Evolutionary conservation across 1,284 basidiomycete genomes (phyloP).

Genomic region (Gomphus sp.): DNA sequence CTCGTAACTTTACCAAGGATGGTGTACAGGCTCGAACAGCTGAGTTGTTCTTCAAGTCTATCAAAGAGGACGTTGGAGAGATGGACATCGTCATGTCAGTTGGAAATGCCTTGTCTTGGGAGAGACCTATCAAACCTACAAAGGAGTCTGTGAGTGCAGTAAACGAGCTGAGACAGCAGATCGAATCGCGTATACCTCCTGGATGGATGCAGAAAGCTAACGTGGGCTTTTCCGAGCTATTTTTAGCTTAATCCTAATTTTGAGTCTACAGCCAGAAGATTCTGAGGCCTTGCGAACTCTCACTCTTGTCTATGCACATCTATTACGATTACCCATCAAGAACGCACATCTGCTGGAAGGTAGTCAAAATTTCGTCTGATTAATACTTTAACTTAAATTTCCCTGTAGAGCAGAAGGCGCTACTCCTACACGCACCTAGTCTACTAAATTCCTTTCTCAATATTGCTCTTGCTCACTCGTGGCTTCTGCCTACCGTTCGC

Average conservation of each 20-base stretch:
- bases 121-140: constrained; percentile 22
- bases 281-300: constrained; percentile 41
- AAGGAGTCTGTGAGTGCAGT: constrained; percentile 31
- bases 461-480: constrained; percentile 82
- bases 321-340: constrained; percentile 65
- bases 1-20: constrained; percentile 86
- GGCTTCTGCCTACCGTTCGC: constrained; percentile 77
- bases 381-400: constrained; percentile 3
- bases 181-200: constrained; percentile 39
- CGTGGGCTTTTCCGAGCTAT: constrained; percentile 4
- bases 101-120: constrained; percentile 67
- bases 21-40: constrained; percentile 82
- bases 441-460: constrained; percentile 78
- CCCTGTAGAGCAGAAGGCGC: constrained; percentile 49
- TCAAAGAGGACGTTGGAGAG: constrained; percentile 76
- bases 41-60: constrained; percentile 80
- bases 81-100: constrained; percentile 71
- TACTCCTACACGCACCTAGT: constrained; percentile 65
- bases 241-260: background rate
- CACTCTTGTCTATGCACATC: constrained; percentile 78
- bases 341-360: constrained; percentile 53
- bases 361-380: constrained; percentile 23
- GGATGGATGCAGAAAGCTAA: constrained; percentile 36
- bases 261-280: background rate
- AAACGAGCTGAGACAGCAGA: constrained; percentile 47